These are phyloP conservation scores for Rhipidocladum racemiflorum DNA, from an alignment of 176 grass and related monocot genomes.

Conservation along the genomic window DNA sequence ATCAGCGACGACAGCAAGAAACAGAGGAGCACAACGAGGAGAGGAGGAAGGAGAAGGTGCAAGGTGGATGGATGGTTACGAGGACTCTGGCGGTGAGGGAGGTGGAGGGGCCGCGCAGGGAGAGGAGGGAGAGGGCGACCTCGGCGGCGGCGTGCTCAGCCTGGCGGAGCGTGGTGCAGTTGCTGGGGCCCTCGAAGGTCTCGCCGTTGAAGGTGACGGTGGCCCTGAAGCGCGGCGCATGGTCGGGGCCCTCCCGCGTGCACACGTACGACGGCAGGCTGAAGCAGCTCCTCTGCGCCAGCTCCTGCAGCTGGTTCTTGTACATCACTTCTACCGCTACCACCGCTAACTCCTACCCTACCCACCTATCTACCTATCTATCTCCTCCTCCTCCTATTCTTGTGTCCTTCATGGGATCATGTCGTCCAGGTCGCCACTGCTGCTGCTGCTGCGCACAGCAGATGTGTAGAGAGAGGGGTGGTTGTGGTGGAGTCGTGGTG, in stretches of 20 bases:
- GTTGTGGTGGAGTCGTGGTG: neutral
- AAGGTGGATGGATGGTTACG: neutral
- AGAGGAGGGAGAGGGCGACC: slow-evolving; percentile 63
- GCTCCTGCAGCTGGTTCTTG: slow-evolving; percentile 97
- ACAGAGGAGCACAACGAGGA: neutral
- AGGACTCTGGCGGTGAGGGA: slow-evolving; percentile 67
- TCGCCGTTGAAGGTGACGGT: slow-evolving; percentile 92
- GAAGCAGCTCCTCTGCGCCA: slow-evolving; percentile 98
- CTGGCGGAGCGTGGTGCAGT: slow-evolving; percentile 74
- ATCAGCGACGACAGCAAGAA: neutral
- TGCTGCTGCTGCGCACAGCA: neutral
- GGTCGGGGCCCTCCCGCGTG: slow-evolving; percentile 74
- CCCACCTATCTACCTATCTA: neutral
- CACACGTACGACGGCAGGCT: slow-evolving; percentile 76
- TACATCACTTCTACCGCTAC: slow-evolving; percentile 30
- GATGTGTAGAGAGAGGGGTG: neutral
- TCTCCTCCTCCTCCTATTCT: neutral
- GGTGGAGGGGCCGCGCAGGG: slow-evolving; percentile 69
- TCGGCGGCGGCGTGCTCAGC: slow-evolving; percentile 93
- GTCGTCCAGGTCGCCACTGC: neutral
- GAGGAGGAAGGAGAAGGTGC: neutral
- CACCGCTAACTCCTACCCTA: neutral
- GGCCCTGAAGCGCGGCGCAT: slow-evolving; percentile 85
- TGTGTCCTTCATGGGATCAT: slow-evolving; percentile 16
- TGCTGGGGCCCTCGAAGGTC: slow-evolving; percentile 65